These are phyloP conservation scores for Metschnikowia arizonensis DNA, from an alignment of 805 yeast genomes.

Conservation along the genomic window DNA sequence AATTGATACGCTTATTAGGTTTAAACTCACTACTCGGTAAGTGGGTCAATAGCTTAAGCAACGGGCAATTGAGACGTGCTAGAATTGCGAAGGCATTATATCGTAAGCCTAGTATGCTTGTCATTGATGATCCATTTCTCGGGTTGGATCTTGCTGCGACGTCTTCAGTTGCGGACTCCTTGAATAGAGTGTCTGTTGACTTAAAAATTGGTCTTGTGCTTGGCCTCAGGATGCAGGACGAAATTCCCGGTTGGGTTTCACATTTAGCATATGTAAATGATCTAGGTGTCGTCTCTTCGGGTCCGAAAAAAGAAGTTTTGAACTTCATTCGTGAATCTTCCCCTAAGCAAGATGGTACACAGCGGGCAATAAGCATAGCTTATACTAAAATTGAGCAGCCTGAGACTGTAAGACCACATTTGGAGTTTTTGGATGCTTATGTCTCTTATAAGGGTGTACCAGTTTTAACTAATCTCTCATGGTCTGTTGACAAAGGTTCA, in stretches of 20 bases:
- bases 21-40: constrained; percentile 56
- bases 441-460: constrained; percentile 63
- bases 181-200: constrained; percentile 29
- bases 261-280: constrained; percentile 62
- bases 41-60: constrained; percentile 84
- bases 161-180: constrained; percentile 50
- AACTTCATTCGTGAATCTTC: background rate
- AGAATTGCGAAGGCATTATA: constrained; percentile 74
- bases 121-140: constrained; percentile 88
- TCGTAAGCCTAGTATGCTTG: constrained; percentile 56
- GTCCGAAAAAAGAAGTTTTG: constrained; percentile 33
- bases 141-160: constrained; percentile 84
- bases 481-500: constrained; percentile 68
- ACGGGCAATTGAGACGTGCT: constrained; percentile 92
- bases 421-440: constrained; percentile 55
- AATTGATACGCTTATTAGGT: constrained; percentile 47
- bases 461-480: constrained; percentile 54
- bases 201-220: constrained; percentile 57
- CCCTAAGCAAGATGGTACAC: background rate
- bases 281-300: constrained; percentile 47
- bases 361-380: background rate
- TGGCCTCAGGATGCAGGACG: constrained; percentile 76
- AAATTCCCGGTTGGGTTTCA: constrained; percentile 74
- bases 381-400: background rate
- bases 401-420: constrained; percentile 10